These are phyloP conservation scores for Torulaspora microellipsoides DNA, from an alignment of 805 yeast genomes.

Conservation along the genomic window DNA sequence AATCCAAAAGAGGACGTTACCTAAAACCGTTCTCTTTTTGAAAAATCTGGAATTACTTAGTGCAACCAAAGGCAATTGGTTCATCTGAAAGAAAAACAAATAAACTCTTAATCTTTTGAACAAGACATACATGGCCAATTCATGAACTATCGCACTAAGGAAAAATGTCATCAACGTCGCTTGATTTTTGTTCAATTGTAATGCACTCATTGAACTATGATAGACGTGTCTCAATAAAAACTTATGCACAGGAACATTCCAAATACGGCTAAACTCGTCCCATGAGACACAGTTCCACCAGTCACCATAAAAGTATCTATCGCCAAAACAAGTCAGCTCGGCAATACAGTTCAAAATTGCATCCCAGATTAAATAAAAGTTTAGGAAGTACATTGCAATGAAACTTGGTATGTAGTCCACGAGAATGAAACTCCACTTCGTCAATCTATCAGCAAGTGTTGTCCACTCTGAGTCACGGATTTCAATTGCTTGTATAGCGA, in stretches of 20 bases:
- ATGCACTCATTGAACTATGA: constrained; percentile 78
- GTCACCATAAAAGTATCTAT: constrained; percentile 87
- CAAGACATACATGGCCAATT: constrained; percentile 84
- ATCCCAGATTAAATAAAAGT: constrained; percentile 93
- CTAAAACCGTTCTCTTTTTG: constrained; percentile 53
- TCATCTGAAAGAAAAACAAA: constrained; percentile 74
- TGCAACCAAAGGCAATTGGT: constrained; percentile 75
- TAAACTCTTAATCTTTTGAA: constrained; percentile 79
- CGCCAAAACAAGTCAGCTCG: constrained; percentile 81
- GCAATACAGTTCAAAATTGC: constrained; percentile 86
- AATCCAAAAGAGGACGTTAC: constrained; percentile 84
- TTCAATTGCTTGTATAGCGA: constrained; percentile 55
- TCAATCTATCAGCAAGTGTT: constrained; percentile 18
- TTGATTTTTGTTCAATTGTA: constrained; percentile 54
- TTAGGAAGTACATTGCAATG: constrained; percentile 65
- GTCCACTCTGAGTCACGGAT: constrained; percentile 38
- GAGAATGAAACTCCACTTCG: constrained; percentile 39
- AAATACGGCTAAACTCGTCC: constrained; percentile 87
- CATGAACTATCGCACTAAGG: constrained; percentile 81
- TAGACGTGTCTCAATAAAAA: constrained; percentile 90
- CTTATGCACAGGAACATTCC: constrained; percentile 93
- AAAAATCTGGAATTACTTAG: constrained; percentile 57
- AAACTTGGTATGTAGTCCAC: constrained; percentile 78
- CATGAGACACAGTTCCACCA: constrained; percentile 98
- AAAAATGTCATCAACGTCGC: constrained; percentile 80